Evolutionary conservation across 805 yeast genomes (phyloP).

Genomic region (Scheffersomyces amazonensis): DNA sequence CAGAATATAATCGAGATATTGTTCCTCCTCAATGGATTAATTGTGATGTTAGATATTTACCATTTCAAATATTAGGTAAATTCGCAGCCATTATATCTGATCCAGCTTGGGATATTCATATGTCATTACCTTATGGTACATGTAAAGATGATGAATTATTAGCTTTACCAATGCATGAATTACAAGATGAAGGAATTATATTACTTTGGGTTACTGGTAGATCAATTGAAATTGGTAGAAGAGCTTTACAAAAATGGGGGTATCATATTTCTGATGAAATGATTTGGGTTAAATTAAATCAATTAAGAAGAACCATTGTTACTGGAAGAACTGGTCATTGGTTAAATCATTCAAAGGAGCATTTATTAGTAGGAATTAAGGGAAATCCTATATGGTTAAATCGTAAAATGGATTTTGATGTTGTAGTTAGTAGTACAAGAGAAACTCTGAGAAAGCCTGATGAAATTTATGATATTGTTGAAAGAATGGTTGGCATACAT

Average conservation of each 20-base stretch:
- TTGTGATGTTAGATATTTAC: slow-evolving; percentile 76
- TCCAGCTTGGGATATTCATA: slow-evolving; percentile 97
- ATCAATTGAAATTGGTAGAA: slow-evolving; percentile 83
- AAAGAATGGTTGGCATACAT: slow-evolving; percentile 74
- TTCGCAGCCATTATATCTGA: slow-evolving; percentile 84
- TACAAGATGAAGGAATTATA: slow-evolving; percentile 83
- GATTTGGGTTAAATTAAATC: slow-evolving; percentile 90
- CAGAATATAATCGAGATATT: slow-evolving; percentile 29
- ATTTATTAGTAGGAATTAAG: slow-evolving; percentile 78
- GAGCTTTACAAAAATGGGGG: slow-evolving; percentile 79
- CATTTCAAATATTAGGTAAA: slow-evolving; percentile 70
- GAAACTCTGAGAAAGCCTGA: slow-evolving; percentile 92
- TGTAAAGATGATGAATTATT: slow-evolving; percentile 75
- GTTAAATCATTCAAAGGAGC: slow-evolving; percentile 94
- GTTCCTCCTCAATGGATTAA: slow-evolving; percentile 80
- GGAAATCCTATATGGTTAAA: slow-evolving; percentile 77
- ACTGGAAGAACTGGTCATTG: slow-evolving; percentile 98
- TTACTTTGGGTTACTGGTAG: slow-evolving; percentile 95
- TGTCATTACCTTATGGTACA: slow-evolving; percentile 76
- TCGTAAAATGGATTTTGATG: slow-evolving; percentile 65
- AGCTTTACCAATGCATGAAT: slow-evolving; percentile 57
- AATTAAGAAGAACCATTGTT: slow-evolving; percentile 80
- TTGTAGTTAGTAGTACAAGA: slow-evolving; percentile 77
- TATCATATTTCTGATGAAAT: slow-evolving; percentile 74
- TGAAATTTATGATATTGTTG: slow-evolving; percentile 81